phyloP scores from a whole-genome alignment of 768 basidiomycete species.

The Leccinum variicolor region DNA sequence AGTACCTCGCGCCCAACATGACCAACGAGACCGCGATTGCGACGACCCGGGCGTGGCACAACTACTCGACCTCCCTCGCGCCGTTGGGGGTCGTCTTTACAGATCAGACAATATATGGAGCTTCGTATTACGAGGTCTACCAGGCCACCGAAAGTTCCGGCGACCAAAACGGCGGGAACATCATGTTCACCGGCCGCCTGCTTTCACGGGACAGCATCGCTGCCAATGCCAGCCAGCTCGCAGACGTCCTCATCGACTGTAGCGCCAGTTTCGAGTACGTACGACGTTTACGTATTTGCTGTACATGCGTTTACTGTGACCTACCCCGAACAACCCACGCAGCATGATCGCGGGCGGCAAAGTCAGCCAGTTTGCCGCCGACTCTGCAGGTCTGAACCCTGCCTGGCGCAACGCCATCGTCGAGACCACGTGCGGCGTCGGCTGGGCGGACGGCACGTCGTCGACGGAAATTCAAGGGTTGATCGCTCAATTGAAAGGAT shows the following conservation, averaged over 20 bases:
- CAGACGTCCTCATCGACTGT: conserved; percentile 12
- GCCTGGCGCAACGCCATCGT: conserved; percentile 41
- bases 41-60: conserved; percentile 34
- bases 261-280: background rate
- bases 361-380: conserved; percentile 34
- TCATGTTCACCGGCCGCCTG: conserved; percentile 33
- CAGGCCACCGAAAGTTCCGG: background rate
- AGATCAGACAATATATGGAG: background rate
- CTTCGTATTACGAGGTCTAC: conserved; percentile 10
- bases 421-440: conserved; percentile 21
- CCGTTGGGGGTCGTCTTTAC: conserved; percentile 3
- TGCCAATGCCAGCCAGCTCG: conserved; percentile 20
- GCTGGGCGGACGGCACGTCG: conserved; percentile 20
- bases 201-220: conserved; percentile 27
- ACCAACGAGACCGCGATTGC: conserved; percentile 34
- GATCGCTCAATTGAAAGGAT: conserved; percentile 6
- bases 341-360: conserved; percentile 32
- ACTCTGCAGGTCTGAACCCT: conserved; percentile 40
- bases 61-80: conserved; percentile 15
- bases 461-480: background rate
- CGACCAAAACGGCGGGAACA: background rate
- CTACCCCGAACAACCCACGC: background rate
- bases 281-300: background rate
- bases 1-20: conserved; percentile 34
- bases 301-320: background rate